phyloP scores from a whole-genome alignment of 257 asterid genomes.

The Solanum appendiculatum region DNA sequence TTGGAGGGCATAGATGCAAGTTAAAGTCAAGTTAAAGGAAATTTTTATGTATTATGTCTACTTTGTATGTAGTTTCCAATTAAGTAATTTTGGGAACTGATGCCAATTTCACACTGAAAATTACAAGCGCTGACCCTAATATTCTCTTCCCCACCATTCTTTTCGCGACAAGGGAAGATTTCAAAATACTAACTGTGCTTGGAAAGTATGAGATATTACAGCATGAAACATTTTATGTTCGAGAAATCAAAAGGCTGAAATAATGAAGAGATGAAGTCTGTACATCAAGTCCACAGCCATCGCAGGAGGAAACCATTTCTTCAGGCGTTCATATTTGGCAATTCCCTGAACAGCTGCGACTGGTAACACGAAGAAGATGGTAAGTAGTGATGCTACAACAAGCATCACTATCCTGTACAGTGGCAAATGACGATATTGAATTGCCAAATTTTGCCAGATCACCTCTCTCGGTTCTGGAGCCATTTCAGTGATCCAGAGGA shows the following conservation, averaged over 20 bases:
- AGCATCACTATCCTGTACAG: constrained; percentile 46
- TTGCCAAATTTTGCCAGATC: constrained; percentile 64
- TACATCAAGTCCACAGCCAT: constrained; percentile 85
- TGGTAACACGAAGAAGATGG: constrained; percentile 86
- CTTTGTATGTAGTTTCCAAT: background rate
- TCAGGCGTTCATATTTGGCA: constrained; percentile 63
- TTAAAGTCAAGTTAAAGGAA: too few relatives aligned
- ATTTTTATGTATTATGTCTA: too few relatives aligned
- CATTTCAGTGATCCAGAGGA: constrained; percentile 76
- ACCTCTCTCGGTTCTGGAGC: constrained; percentile 98
- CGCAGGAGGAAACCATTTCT: constrained; percentile 95
- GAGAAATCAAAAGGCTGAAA: background rate
- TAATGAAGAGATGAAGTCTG: constrained; percentile 8
- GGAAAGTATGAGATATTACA: background rate
- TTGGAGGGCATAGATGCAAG: too few relatives aligned
- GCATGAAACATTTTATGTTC: background rate
- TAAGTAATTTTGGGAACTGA: background rate
- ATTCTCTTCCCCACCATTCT: background rate
- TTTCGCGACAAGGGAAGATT: background rate
- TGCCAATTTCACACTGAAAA: background rate
- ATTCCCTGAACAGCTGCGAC: constrained; percentile 93
- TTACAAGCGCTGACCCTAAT: background rate
- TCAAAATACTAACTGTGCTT: background rate
- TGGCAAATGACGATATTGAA: constrained; percentile 47
- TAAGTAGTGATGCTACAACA: constrained; percentile 53